These are phyloP conservation scores for Agrocybe pediades DNA, from an alignment of 768 basidiomycete species.

Conservation along the genomic window DNA sequence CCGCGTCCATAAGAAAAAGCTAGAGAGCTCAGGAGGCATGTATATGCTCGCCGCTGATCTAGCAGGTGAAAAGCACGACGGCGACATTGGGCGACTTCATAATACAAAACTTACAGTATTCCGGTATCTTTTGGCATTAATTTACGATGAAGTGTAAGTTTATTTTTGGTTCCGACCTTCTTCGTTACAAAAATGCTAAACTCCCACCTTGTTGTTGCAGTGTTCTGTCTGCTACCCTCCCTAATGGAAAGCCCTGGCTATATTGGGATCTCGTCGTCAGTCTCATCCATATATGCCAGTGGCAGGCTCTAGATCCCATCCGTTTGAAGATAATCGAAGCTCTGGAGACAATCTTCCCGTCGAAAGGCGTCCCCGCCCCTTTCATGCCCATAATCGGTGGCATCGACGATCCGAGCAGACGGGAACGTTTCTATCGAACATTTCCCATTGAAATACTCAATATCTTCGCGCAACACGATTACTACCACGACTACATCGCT, in stretches of 20 bases:
- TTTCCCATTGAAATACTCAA: constrained; percentile 22
- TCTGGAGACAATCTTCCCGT: constrained; percentile 5
- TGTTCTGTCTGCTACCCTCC: neutral
- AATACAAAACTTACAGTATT: neutral
- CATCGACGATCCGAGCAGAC: neutral
- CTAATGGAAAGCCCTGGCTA: constrained; percentile 5
- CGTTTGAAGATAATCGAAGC: neutral
- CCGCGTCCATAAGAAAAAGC: constrained; percentile 17
- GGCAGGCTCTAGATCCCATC: neutral
- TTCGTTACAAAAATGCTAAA: neutral
- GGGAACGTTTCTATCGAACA: constrained; percentile 11
- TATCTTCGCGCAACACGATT: constrained; percentile 12
- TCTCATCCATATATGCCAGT: neutral
- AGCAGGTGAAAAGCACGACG: neutral
- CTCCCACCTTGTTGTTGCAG: too few relatives aligned
- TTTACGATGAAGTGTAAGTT: constrained; percentile 7
- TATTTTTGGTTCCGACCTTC: neutral
- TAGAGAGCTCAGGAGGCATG: constrained; percentile 14
- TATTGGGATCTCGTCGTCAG: constrained; percentile 5
- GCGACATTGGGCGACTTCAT: neutral
- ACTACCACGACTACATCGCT: constrained; percentile 15
- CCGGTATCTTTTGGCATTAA: constrained; percentile 4
- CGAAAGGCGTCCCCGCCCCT: neutral
- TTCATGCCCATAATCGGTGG: constrained; percentile 6
- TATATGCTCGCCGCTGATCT: constrained; percentile 17